Evolutionary conservation across 768 basidiomycete species (phyloP).

Genomic region (Multifurca ochricompacta): DNA sequence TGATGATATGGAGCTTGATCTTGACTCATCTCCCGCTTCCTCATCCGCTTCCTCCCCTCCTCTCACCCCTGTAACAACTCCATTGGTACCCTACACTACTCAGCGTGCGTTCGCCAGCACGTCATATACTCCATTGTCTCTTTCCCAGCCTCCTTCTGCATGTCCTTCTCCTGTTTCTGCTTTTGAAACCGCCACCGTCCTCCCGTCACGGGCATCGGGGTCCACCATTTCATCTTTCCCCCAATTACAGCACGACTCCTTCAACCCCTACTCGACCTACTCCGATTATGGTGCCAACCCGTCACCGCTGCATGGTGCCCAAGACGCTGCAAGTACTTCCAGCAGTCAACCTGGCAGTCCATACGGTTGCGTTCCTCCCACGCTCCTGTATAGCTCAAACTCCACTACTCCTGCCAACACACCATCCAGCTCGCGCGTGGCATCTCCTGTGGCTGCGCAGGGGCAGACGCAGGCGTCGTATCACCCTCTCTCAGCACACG

Average conservation of each 20-base stretch:
- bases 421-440: constrained; percentile 41
- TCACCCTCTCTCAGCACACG: constrained; percentile 22
- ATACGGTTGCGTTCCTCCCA: constrained; percentile 53
- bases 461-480: constrained; percentile 26
- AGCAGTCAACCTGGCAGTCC: constrained; percentile 26
- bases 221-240: constrained; percentile 31
- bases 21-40: constrained; percentile 36
- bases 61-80: constrained; percentile 39
- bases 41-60: constrained; percentile 34
- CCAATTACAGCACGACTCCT: constrained; percentile 40
- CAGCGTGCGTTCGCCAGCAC: constrained; percentile 20
- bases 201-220: constrained; percentile 36
- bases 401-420: constrained; percentile 40
- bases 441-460: constrained; percentile 25
- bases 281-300: constrained; percentile 44
- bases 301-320: constrained; percentile 51
- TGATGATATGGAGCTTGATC: constrained; percentile 77
- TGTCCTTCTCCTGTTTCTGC: constrained; percentile 35
- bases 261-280: constrained; percentile 64
- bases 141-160: constrained; percentile 25
- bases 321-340: background rate
- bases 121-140: constrained; percentile 27
- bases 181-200: constrained; percentile 47
- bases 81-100: constrained; percentile 29
- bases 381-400: constrained; percentile 40